These are phyloP conservation scores for Globisporangium paroecandrum DNA, from an alignment of 352 stramenopile genomes.

Conservation along the genomic window DNA sequence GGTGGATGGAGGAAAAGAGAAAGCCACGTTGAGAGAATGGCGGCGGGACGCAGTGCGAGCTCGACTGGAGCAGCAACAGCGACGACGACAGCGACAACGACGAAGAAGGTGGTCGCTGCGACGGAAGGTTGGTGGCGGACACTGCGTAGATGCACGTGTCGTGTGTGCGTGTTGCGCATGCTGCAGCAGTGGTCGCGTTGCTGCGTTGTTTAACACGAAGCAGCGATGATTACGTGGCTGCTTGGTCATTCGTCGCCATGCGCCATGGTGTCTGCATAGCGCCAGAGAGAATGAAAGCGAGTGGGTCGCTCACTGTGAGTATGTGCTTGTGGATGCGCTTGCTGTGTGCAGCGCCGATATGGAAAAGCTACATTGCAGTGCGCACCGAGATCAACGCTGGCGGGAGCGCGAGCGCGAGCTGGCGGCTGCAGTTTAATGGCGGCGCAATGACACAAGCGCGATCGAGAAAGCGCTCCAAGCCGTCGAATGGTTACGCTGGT, in stretches of 20 bases:
- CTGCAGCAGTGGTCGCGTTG: neutral
- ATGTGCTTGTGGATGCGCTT: neutral
- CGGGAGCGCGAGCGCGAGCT: neutral
- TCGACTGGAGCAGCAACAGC: neutral
- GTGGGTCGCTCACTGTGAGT: neutral
- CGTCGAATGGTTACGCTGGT: slow-evolving; percentile 17
- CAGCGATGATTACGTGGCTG: slow-evolving; percentile 2
- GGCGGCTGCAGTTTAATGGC: neutral
- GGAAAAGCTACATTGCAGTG: slow-evolving; percentile 59
- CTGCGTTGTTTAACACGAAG: neutral
- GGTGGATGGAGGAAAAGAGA: neutral
- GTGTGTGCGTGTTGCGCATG: neutral
- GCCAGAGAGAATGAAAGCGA: neutral
- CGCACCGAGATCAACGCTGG: slow-evolving; percentile 22
- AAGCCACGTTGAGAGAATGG: neutral
- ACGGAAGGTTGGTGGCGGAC: neutral
- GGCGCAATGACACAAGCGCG: slow-evolving; percentile 7
- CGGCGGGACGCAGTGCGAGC: neutral
- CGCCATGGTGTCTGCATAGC: neutral
- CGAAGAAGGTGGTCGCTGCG: neutral
- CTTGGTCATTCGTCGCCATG: neutral
- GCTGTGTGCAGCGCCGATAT: slow-evolving; percentile 44
- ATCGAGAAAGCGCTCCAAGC: slow-evolving; percentile 44
- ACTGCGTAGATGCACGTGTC: too few relatives aligned
- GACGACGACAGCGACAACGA: neutral